Base-by-base conservation (phyloP, 192 early-diverging fungal species). In the Mortierella antarctica region DNA sequence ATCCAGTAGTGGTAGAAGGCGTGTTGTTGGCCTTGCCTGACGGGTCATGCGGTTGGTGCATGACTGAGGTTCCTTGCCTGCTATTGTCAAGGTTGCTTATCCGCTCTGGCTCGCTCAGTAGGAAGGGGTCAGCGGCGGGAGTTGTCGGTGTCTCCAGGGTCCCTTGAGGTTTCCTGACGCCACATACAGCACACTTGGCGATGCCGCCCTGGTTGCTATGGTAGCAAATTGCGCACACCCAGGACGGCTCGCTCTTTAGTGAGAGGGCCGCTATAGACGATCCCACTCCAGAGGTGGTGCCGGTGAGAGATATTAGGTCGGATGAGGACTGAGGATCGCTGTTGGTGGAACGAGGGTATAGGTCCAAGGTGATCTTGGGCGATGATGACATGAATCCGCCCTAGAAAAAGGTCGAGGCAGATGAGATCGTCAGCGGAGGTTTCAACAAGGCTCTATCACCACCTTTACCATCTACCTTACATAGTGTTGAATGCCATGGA, bases 321-420 rank as follows among this genome's bases (percentile, higher is more conserved):
- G 41, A 18, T 12, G 14, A 13, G 20, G 73, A 61, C 11, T 70
- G 64, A 2, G 55, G 51, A 50, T 59, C 60, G 13, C 31, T 17
- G 47, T 67, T 57, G 42, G 67, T 51, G 39, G 59, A 56, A 18
- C 73, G 72, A 14, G 86, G 63, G 54, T 83, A 76, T 49, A 91
- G 40, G 31, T 82, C 83, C 46, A 92, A 63, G 45, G 86, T 90
- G 31, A 93, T 80, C 71, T 94, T 94, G 42, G 92, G 89, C 12
- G 92, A 93, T 20, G 84, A 83, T 7, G 83, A 82, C 54, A 89
- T 82, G 63, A 86, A 89, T 62, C 85, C 88, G 23, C 70, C 80
- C 88, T 87, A 58, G 0, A 54, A n/a, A n/a, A 45, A 23, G 5
- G 41, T 7, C 47, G 1, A 39, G 23, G 1, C 44, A 46, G 18